These are phyloP conservation scores for Cytidiella melzeri DNA, from an alignment of 768 basidiomycete genomes.

Conservation along the genomic window DNA sequence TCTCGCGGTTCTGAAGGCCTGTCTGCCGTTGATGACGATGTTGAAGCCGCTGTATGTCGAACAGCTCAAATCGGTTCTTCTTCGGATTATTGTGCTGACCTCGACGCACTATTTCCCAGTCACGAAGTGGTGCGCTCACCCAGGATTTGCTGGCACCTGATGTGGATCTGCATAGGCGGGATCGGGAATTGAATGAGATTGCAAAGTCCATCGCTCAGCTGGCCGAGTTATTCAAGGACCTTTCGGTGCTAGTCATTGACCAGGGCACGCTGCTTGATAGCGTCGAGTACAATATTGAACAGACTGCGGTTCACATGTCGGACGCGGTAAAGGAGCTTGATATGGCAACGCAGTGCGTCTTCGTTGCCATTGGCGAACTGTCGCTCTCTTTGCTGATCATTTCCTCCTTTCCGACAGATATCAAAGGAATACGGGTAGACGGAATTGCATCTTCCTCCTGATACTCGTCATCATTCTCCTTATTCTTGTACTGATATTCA, in stretches of 20 bases:
- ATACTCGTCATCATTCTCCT: constrained; percentile 85
- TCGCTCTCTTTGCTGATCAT: constrained; percentile 1
- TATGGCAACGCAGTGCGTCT: constrained; percentile 68
- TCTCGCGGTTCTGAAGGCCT: constrained; percentile 78
- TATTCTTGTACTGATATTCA: constrained; percentile 86
- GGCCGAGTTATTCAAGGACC: constrained; percentile 94
- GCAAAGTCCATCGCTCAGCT: constrained; percentile 87
- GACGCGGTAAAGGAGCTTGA: constrained; percentile 84
- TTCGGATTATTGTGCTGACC: constrained; percentile 8
- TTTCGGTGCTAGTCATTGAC: constrained; percentile 90
- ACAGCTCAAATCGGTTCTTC: constrained; percentile 6
- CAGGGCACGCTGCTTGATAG: constrained; percentile 96
- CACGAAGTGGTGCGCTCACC: constrained; percentile 24
- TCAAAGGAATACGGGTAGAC: constrained; percentile 88
- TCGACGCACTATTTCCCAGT: constrained; percentile 23
- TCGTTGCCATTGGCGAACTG: background rate
- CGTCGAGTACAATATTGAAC: constrained; percentile 96
- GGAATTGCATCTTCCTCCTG: constrained; percentile 91
- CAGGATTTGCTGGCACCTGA: constrained; percentile 33
- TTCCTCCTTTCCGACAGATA: constrained; percentile 45
- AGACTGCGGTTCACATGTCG: constrained; percentile 73
- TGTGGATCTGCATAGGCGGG: constrained; percentile 40
- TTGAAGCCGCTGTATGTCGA: constrained; percentile 56
- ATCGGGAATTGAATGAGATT: constrained; percentile 79
- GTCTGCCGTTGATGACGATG: constrained; percentile 85